Evolutionary conservation across 2,329 filamentous ascomycete genomes (phyloP), one percentile per base, ranked within the genome.

Genomic region (Fusarium sp.): DNA sequence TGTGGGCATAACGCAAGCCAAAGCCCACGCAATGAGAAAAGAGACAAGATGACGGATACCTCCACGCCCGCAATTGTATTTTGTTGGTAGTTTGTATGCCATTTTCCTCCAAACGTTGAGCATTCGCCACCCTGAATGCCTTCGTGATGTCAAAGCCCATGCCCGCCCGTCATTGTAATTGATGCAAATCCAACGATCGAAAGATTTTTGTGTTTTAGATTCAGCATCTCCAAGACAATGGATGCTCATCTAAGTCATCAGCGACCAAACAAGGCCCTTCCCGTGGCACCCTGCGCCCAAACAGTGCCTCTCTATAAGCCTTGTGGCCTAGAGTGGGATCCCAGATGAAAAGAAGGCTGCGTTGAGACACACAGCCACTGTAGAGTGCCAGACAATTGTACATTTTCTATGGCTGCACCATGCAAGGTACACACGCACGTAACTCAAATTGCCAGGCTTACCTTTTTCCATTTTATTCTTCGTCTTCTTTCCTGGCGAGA

Each of bases 241-340:
- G 41, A 58, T 30, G 17, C 17, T 45, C 7, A 20, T 46, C 56
- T 27, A 46, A 14, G 27, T 4, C 20, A 19, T 39, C 13, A 4
- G 54, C 43, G 32, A 35, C 23, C 35, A 40, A 22, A 25, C 25
- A 30, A 47, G 23, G n/a, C 4, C 19, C 32, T 27, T 32, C 14
- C 11, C 20, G 30, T 17, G 39, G 19, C 30, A 54, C 37, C 48
- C 17, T 37, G 15, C 17, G 35, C 41, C 39, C 19, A 19, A 37
- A 51, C 56, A 59, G 47, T 41, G 56, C 56, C 56, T 56, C 51
- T 20, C 25, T 56, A 51, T 37, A 10, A 41, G 41, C 51, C 56
- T 46, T 56, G 50, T 4, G 10, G 51, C 51, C 41, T 54, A 15
- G 27, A 33, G 33, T 27, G 45, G 40, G 50, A 25, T 56, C 15